These are phyloP conservation scores for Phytophthora citricola DNA, from an alignment of 352 stramenopile genomes.

Conservation along the genomic window DNA sequence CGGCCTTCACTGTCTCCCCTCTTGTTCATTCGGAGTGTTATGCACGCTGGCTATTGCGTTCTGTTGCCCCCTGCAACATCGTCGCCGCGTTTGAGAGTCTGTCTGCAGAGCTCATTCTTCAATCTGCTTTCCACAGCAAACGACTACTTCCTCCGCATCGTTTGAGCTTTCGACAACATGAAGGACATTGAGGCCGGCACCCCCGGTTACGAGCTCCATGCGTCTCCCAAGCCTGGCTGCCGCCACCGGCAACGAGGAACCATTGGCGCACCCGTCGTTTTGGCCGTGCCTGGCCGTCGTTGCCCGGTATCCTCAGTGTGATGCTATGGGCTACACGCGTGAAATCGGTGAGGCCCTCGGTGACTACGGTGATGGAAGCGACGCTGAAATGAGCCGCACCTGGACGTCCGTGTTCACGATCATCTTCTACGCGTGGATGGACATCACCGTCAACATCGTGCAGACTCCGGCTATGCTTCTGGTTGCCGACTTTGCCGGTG, in stretches of 20 bases:
- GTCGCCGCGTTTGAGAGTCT: conserved; percentile 12
- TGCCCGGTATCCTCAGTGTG: conserved; percentile 42
- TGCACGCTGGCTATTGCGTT: conserved; percentile 21
- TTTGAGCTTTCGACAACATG: conserved; percentile 18
- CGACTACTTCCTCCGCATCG: neutral
- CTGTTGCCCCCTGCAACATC: conserved; percentile 15
- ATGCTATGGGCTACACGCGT: conserved; percentile 57
- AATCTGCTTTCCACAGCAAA: conserved; percentile 35
- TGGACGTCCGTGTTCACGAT: conserved; percentile 39
- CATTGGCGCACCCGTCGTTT: conserved; percentile 35
- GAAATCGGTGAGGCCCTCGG: conserved; percentile 34
- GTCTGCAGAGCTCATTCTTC: conserved; percentile 28
- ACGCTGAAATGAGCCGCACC: conserved; percentile 12
- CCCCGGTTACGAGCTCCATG: conserved; percentile 31
- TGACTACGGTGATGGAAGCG: conserved; percentile 16
- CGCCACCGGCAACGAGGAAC: conserved; percentile 21
- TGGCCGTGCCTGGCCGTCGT: conserved; percentile 46
- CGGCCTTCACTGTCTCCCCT: conserved; percentile 19
- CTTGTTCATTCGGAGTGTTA: conserved; percentile 24
- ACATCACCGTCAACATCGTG: conserved; percentile 40
- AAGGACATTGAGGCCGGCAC: conserved; percentile 38
- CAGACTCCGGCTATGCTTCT: conserved; percentile 35
- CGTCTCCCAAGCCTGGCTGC: conserved; percentile 28
- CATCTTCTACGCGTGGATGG: conserved; percentile 41
- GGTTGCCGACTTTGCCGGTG: conserved; percentile 50